Evolutionary conservation across 2,329 filamentous ascomycete genomes (phyloP).

Genomic region (Beauveria brongniartii): DNA sequence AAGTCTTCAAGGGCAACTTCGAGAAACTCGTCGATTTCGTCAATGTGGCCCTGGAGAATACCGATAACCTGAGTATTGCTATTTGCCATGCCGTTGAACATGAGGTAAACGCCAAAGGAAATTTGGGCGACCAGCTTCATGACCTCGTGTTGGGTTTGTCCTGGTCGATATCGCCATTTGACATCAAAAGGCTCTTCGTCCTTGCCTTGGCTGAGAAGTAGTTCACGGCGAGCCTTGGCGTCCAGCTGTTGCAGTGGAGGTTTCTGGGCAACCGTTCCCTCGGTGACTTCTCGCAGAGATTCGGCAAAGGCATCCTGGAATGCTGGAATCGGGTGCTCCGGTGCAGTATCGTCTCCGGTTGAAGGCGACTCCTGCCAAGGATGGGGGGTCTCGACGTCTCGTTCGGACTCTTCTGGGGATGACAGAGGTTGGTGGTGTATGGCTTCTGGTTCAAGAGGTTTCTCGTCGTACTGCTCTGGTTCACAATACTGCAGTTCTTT

Average conservation of each 20-base stretch:
- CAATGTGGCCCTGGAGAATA: slow-evolving; percentile 86
- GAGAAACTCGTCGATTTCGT: slow-evolving; percentile 87
- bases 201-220: slow-evolving; percentile 58
- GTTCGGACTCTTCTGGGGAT: not conserved
- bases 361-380: not conserved
- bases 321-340: slow-evolving; percentile 58
- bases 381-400: not conserved
- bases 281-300: slow-evolving; percentile 64
- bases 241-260: slow-evolving; percentile 46
- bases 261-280: slow-evolving; percentile 35
- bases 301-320: slow-evolving; percentile 81
- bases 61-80: slow-evolving; percentile 80
- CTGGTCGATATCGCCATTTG: slow-evolving; percentile 66
- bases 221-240: slow-evolving; percentile 55
- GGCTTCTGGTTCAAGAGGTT: not conserved
- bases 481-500: not conserved
- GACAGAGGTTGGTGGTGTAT: not conserved
- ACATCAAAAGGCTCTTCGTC: slow-evolving; percentile 65
- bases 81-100: slow-evolving; percentile 79
- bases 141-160: slow-evolving; percentile 76
- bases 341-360: not conserved
- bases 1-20: slow-evolving; percentile 83
- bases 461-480: not conserved
- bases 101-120: slow-evolving; percentile 82
- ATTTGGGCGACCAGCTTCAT: slow-evolving; percentile 89